Conservation (phyloP, 2,329 filamentous ascomycete genomes). For the Fusarium hostae region DNA sequence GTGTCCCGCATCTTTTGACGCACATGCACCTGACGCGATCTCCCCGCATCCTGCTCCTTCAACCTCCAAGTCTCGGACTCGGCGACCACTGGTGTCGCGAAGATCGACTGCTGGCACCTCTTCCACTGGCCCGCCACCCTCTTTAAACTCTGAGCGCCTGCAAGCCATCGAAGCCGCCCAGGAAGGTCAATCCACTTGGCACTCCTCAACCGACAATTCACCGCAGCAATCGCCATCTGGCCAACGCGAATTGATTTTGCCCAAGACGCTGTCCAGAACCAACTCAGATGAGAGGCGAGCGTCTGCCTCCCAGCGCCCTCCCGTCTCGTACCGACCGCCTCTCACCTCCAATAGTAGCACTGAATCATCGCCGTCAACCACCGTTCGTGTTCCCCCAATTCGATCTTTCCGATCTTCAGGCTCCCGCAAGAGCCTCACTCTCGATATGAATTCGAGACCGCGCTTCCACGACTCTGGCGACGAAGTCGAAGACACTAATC, state of each 20-base stretch:
- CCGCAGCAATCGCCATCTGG: slow-evolving; percentile 46
- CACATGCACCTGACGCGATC: slow-evolving; percentile 41
- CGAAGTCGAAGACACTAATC: slow-evolving; percentile 56
- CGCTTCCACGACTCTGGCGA: slow-evolving; percentile 58
- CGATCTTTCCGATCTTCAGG: slow-evolving; percentile 67
- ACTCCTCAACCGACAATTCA: slow-evolving; percentile 36
- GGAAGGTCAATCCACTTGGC: slow-evolving; percentile 32
- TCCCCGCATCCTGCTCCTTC: slow-evolving; percentile 42
- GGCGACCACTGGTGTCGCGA: slow-evolving; percentile 54
- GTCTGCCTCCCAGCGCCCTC: slow-evolving; percentile 55
- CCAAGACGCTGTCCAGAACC: slow-evolving; percentile 54
- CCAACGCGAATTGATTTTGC: slow-evolving; percentile 60
- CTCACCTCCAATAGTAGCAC: slow-evolving; percentile 44
- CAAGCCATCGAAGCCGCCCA: slow-evolving; percentile 47
- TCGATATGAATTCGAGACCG: slow-evolving; percentile 63
- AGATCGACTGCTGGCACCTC: slow-evolving; percentile 51
- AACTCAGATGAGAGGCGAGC: slow-evolving; percentile 61
- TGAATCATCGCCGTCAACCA: slow-evolving; percentile 48
- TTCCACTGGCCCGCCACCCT: slow-evolving; percentile 47
- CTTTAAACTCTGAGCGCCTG: slow-evolving; percentile 49
- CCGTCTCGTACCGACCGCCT: slow-evolving; percentile 62
- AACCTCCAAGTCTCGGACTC: slow-evolving; percentile 49
- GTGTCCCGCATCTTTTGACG: slow-evolving; percentile 43
- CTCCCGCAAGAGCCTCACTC: slow-evolving; percentile 64
- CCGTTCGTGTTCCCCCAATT: slow-evolving; percentile 63